Base-by-base conservation (phyloP, 768 basidiomycete genomes). In the Psilocybe sp. region DNA sequence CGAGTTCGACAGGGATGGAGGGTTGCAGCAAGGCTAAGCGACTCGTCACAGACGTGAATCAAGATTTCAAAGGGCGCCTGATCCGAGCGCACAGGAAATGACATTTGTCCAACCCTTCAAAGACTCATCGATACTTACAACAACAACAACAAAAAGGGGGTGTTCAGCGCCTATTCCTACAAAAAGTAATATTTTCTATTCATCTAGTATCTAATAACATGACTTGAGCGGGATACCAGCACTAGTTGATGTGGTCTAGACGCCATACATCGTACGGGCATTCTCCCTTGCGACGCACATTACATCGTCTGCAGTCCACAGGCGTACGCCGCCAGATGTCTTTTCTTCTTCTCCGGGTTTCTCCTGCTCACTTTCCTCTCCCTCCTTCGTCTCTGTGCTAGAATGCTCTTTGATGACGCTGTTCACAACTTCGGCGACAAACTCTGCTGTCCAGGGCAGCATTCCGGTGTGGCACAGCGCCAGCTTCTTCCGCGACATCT, bases 391-490 rank as follows among this genome's bases (percentile, higher is more conserved):
- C 5, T 23, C 39, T 31, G 36, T 37, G 8, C 57, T 28, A 7
- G 23, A 28, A 28, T 7, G 23, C 23, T 28, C 23, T 7, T 28
- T 28, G 23, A 28, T 28, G 7, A 28, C 67, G 1, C 69, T 69
- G 3, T 70, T 74, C 0, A 68, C 69, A 1, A 79, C 63, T 1
- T 67, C 66, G 3, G 86, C 82, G 0, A 89, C 79, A 59, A 85
- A 92, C 56, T 83, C 80, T 0, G 90, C 89, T 0, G 87, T 87
- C 89, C 89, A 92, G 0, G 91, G 90, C 1, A 93, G 78, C 87
- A 92, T 91, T 0, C 81, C 88, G 0, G 81, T 81, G 59, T 91
- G 89, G 47, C 78, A 88, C 7, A 92, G 62, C 0, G 91, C 86
- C 0, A 92, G 64, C 54, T 77, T 74, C 54, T 78, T 79, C 2